phyloP scores from a whole-genome alignment of 305 asterid genomes.

The Striga hermonthica region DNA sequence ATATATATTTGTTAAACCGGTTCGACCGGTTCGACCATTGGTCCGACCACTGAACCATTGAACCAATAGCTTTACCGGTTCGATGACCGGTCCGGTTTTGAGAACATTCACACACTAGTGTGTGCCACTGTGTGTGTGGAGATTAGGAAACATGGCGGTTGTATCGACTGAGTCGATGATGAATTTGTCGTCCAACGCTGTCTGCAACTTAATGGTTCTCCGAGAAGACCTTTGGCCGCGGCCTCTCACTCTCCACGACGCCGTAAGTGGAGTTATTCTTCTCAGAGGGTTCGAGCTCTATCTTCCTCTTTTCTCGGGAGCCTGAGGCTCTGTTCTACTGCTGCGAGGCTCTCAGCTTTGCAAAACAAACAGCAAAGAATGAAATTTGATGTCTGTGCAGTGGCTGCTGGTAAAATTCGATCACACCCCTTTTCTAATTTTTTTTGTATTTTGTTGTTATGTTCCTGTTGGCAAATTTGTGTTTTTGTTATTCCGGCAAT shows the following conservation, averaged over 20 bases:
- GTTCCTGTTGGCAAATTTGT: not conserved
- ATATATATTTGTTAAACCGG: too few relatives aligned
- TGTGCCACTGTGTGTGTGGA: slow-evolving; percentile 12
- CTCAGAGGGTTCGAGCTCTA: slow-evolving; percentile 36
- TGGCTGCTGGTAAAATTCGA: slow-evolving; percentile 44
- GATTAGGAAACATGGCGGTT: slow-evolving; percentile 37
- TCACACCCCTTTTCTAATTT: not conserved
- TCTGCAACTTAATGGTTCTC: slow-evolving; percentile 47
- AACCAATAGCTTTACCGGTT: slow-evolving; percentile 7
- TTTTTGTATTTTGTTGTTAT: not conserved
- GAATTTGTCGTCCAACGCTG: slow-evolving; percentile 41
- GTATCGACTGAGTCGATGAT: slow-evolving; percentile 38
- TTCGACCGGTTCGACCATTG: too few relatives aligned
- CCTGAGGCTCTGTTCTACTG: slow-evolving; percentile 29
- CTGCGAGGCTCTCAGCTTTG: slow-evolving; percentile 30
- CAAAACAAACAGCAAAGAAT: slow-evolving; percentile 34
- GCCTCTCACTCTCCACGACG: slow-evolving; percentile 41
- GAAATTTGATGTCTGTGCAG: slow-evolving; percentile 43
- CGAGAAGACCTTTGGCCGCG: slow-evolving; percentile 43
- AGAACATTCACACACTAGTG: slow-evolving; percentile 30
- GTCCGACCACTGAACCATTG: too few relatives aligned
- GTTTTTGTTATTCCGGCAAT: slow-evolving; percentile 14
- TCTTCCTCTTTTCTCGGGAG: slow-evolving; percentile 47
- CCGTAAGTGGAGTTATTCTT: slow-evolving; percentile 33
- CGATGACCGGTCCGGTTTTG: too few relatives aligned